These are phyloP conservation scores for Fusarium cicatricum DNA, from an alignment of 2,329 filamentous ascomycete genomes.

Conservation along the genomic window DNA sequence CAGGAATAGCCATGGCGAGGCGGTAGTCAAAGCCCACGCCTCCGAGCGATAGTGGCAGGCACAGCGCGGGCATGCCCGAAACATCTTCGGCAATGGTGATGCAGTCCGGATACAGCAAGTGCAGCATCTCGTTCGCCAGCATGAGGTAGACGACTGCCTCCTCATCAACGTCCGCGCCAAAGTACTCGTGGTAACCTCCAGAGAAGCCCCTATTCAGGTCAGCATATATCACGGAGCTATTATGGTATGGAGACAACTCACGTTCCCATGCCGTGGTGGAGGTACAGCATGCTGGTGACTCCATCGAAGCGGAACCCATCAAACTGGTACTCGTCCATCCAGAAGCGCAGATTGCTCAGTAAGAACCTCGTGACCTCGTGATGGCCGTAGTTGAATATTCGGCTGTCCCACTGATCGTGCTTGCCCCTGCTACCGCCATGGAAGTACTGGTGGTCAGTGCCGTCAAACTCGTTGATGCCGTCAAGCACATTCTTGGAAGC, in stretches of 20 bases:
- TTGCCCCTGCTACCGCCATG: constrained; percentile 84
- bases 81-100: constrained; percentile 98
- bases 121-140: constrained; percentile 95
- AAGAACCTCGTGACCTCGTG: constrained; percentile 97
- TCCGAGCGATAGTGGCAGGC: constrained; percentile 82
- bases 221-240: constrained; percentile 4
- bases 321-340: constrained; percentile 98
- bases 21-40: constrained; percentile 98
- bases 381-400: constrained; percentile 95
- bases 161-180: constrained; percentile 86
- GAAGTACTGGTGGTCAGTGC: constrained; percentile 95
- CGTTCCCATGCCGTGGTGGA: constrained; percentile 96
- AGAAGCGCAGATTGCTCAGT: constrained; percentile 93
- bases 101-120: constrained; percentile 83
- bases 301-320: constrained; percentile 98
- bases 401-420: constrained; percentile 95
- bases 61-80: constrained; percentile 97
- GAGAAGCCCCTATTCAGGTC: constrained; percentile 78
- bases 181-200: constrained; percentile 98
- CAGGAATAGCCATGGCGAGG: constrained; percentile 95
- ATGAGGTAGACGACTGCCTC: constrained; percentile 95
- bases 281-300: constrained; percentile 98
- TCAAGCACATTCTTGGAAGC: constrained; percentile 97
- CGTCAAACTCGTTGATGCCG: constrained; percentile 95
- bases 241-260: constrained; percentile 57